Percentiles rank a stretch among this genome's conserved stretches.
These are phyloP conservation scores for Moesziomyces sp. DNA, from an alignment of 1,284 basidiomycete species.

Conservation along the genomic window DNA sequence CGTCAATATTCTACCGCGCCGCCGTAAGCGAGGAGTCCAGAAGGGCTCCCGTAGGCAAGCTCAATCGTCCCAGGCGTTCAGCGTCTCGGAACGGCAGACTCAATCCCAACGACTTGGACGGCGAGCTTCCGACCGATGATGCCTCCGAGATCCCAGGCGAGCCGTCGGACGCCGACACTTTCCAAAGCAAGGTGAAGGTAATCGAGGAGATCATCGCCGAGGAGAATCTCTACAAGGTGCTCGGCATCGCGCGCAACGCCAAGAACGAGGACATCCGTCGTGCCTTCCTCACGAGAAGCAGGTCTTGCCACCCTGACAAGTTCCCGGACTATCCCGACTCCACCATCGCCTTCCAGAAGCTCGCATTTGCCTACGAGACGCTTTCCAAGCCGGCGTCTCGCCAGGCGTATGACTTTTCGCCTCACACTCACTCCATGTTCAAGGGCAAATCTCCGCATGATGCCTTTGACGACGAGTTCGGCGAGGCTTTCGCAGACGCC, in stretches of 20 bases:
- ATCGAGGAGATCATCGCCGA: conserved; percentile 54
- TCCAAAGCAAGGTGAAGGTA: conserved; percentile 41
- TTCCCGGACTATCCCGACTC: conserved; percentile 79
- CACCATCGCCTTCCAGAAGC: conserved; percentile 84
- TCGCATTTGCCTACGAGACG: conserved; percentile 83
- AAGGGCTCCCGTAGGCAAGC: conserved; percentile 41
- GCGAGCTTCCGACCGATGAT: conserved; percentile 1
- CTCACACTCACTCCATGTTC: conserved; percentile 43
- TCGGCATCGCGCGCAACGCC: conserved; percentile 74
- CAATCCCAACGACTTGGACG: background rate
- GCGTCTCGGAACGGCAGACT: background rate
- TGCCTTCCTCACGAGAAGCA: conserved; percentile 80
- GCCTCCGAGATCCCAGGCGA: background rate
- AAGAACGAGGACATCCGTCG: conserved; percentile 77
- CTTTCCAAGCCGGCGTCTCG: conserved; percentile 78
- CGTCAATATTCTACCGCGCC: conserved; percentile 42
- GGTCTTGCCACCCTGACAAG: conserved; percentile 86
- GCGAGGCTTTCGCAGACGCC: conserved; percentile 45
- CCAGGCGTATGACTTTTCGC: conserved; percentile 75
- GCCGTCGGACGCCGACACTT: conserved; percentile 9
- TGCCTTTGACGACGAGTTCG: conserved; percentile 49
- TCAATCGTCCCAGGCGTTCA: conserved; percentile 22
- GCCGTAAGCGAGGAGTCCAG: conserved; percentile 42
- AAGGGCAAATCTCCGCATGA: conserved; percentile 43
- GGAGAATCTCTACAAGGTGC: conserved; percentile 77